Conservation (phyloP, 2,329 filamentous ascomycete species). For the Microdochium nivale region DNA sequence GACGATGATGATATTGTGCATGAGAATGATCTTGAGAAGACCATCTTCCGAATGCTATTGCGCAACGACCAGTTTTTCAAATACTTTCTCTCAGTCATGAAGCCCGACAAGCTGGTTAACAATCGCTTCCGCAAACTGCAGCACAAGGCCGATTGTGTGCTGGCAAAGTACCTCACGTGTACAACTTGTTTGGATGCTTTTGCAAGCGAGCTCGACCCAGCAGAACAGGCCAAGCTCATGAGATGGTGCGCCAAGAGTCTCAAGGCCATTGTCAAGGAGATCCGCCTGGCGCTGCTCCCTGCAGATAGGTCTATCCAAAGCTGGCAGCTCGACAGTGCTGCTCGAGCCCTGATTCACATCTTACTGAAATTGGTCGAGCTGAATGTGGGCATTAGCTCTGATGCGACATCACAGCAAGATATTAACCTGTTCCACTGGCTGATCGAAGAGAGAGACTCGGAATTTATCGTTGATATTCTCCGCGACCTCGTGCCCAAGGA, state of each 20-base stretch:
- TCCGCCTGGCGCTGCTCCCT: constrained; percentile 31
- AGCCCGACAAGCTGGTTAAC: constrained; percentile 32
- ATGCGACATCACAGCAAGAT: constrained; percentile 16
- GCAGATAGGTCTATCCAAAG: constrained; percentile 26
- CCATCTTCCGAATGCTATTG: constrained; percentile 44
- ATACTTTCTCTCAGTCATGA: constrained; percentile 37
- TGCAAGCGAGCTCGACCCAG: constrained; percentile 2
- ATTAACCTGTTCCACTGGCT: constrained; percentile 40
- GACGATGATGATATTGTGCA: constrained; percentile 19
- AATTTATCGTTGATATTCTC: constrained; percentile 38
- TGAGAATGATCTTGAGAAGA: constrained; percentile 34
- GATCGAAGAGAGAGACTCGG: constrained; percentile 31
- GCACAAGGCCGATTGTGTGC: constrained; percentile 36
- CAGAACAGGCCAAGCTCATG: constrained; percentile 26
- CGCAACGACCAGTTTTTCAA: constrained; percentile 46
- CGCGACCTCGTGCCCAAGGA: neutral
- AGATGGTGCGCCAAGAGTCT: constrained; percentile 42
- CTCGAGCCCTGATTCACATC: constrained; percentile 37
- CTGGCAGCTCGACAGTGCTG: constrained; percentile 34
- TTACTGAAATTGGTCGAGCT: constrained; percentile 33
- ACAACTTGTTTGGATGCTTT: constrained; percentile 4
- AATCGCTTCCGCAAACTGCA: constrained; percentile 39
- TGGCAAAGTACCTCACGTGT: constrained; percentile 31
- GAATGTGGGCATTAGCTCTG: constrained; percentile 25
- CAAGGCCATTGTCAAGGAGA: constrained; percentile 29